Conservation (phyloP, 345 rosid genomes). For the Melastoma malabathricum region DNA sequence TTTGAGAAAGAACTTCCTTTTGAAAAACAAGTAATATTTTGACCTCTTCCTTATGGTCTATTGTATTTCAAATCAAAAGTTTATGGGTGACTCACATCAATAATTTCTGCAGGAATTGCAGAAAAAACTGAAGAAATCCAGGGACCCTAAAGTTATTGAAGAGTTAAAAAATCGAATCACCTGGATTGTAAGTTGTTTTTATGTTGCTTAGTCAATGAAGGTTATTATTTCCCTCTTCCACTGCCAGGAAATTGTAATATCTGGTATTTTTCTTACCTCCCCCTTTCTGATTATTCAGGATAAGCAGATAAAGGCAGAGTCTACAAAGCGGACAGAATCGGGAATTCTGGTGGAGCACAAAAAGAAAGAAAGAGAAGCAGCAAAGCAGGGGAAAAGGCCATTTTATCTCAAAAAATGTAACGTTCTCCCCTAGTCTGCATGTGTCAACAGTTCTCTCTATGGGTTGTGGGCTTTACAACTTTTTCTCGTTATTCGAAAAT, state of each 20-base stretch:
- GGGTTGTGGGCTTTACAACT: no score
- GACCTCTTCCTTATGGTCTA: no score
- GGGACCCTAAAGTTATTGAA: slow-evolving; percentile 19
- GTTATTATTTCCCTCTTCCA: background rate
- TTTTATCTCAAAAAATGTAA: slow-evolving; percentile 80
- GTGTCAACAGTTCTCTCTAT: background rate
- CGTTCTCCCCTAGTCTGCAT: background rate
- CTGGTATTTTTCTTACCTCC: background rate
- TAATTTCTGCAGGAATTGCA: slow-evolving; percentile 21
- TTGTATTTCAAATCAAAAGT: no score
- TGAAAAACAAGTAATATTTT: slow-evolving; percentile 38
- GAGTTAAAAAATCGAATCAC: slow-evolving; percentile 23
- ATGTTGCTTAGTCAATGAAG: background rate
- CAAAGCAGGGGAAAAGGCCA: slow-evolving; percentile 71
- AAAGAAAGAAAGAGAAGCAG: slow-evolving; percentile 79
- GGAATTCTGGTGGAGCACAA: slow-evolving; percentile 59
- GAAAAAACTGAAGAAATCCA: slow-evolving; percentile 32
- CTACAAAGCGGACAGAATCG: slow-evolving; percentile 43
- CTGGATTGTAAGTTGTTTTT: slow-evolving; percentile 46
- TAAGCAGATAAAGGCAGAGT: slow-evolving; percentile 53
- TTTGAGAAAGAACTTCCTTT: slow-evolving; percentile 50
- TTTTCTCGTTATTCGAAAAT: no score
- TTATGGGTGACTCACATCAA: no score
- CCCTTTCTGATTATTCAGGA: slow-evolving; percentile 28
- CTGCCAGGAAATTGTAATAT: background rate